A percentile compares a stretch with the other conserved stretches of the same genome.
Evolutionary conservation across 2,329 filamentous ascomycete genomes (phyloP).

Genomic region (Thyridium curvatum): DNA sequence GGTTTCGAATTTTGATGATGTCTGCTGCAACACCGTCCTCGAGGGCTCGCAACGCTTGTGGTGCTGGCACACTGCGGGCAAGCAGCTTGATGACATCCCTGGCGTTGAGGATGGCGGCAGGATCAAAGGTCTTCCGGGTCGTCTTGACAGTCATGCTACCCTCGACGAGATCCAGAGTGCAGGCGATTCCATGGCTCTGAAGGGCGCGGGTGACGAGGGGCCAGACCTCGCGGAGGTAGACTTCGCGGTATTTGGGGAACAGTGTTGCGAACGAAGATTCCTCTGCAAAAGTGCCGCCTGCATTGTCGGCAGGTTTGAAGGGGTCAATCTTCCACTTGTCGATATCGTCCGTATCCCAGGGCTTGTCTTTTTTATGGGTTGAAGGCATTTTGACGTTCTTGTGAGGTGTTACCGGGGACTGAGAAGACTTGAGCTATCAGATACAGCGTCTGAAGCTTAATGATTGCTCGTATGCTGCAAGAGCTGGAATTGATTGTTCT

Average conservation of each 20-base stretch:
- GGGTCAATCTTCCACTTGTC: constrained; percentile 93
- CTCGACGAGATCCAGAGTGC: constrained; percentile 88
- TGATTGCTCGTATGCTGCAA: no score
- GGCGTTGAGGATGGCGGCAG: constrained; percentile 86
- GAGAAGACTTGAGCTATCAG: no score
- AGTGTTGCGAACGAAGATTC: constrained; percentile 84
- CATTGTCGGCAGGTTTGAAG: constrained; percentile 83
- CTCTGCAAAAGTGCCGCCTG: constrained; percentile 78
- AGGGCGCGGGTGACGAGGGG: constrained; percentile 81
- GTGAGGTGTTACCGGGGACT: no score
- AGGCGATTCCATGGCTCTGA: constrained; percentile 82
- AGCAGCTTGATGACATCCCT: constrained; percentile 92
- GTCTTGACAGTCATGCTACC: constrained; percentile 97
- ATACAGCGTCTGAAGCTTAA: no score
- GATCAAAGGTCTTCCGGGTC: constrained; percentile 85
- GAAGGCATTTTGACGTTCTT: constrained; percentile 60
- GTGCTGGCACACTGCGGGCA: constrained; percentile 83
- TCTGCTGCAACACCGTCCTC: constrained; percentile 90
- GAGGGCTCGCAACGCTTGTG: constrained; percentile 89
- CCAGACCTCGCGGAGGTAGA: constrained; percentile 90
- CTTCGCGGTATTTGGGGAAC: constrained; percentile 95
- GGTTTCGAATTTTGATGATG: constrained; percentile 88
- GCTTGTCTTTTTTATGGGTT: constrained; percentile 83
- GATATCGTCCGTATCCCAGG: constrained; percentile 94
- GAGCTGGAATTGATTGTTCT: no score